Base-by-base conservation (phyloP, 2,329 filamentous ascomycete genomes). In the Coleophoma cylindrospora region DNA sequence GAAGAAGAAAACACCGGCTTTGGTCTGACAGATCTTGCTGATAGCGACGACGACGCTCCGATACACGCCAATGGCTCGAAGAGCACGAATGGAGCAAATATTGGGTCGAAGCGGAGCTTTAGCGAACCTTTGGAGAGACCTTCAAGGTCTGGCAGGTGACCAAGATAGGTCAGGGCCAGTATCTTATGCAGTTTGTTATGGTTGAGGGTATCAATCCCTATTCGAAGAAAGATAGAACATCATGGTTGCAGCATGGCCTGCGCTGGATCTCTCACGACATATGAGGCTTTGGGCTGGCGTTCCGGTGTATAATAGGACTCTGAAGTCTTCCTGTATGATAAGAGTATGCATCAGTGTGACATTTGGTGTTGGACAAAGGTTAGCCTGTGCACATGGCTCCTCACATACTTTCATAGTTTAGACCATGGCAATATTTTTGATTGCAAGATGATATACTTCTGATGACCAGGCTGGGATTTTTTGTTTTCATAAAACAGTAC, bases 1-100 rank as follows among this genome's bases (percentile, higher is more conserved):
- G 83, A 94, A 53, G 91, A 96, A 66, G 83, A 87, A 60, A 77
- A 76, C 41, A 78, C 77, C 40, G 82, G 80, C 5, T 89, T 95
- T 55, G 88, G 88, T 38, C 74, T 97, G 43, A 81, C 82, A 13
- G 89, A 96, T 60, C 73, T 96, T 37, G 79, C 86, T 2, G 87
- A 91, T 57, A 88, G 94, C 54, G 87, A 79, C 57, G 86, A 89
- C 32, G 85, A 85, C 48, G 83, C 84, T 33, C 63, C 48, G 15
- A 33, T 51, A 22, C 55, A 47, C 48, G 50, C 50, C 10, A 65
- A 65, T 48, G 62, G 60, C 10, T 63, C 60, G 36, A 37, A 56
- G 14, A 62, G 61, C 45, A 55, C 68, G 41, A 66, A 73, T 48
- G 66, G 60, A 21, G 64, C 71, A 48, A 61, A 57, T 22, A 55